Evolutionary conservation across 495 filamentous ascomycete species (phyloP).

Genomic region (Durotheca rogersii): DNA sequence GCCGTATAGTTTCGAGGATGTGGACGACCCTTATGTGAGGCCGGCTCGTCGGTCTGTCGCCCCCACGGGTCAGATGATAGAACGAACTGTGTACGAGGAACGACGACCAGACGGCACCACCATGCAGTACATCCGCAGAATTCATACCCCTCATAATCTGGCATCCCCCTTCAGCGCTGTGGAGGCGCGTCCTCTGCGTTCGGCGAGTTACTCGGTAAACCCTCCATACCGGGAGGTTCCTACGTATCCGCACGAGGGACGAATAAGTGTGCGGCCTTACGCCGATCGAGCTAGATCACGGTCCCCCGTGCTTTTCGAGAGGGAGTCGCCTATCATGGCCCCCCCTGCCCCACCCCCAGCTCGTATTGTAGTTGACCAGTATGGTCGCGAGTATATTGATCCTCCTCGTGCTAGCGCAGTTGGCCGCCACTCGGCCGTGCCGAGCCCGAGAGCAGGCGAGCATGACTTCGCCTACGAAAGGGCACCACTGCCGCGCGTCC

Average conservation of each 20-base stretch:
- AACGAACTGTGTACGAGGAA: conserved; percentile 32
- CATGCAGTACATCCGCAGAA: conserved; percentile 49
- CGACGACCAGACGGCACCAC: conserved; percentile 32
- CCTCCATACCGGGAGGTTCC: conserved; percentile 58
- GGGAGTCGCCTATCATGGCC: conserved; percentile 51
- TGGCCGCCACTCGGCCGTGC: conserved; percentile 46
- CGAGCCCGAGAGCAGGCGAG: conserved; percentile 43
- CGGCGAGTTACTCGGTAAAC: conserved; percentile 64
- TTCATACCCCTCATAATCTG: conserved; percentile 52
- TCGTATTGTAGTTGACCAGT: conserved; percentile 68
- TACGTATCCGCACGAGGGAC: conserved; percentile 36
- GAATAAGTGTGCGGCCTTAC: conserved; percentile 48
- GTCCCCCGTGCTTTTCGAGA: conserved; percentile 57
- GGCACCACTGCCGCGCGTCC: conserved; percentile 47
- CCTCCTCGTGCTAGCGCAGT: conserved; percentile 49
- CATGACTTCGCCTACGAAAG: conserved; percentile 51
- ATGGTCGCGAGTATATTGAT: conserved; percentile 70
- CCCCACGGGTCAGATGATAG: conserved; percentile 23
- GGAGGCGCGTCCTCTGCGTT: conserved; percentile 52
- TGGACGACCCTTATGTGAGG: conserved; percentile 30
- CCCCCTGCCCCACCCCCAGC: conserved; percentile 56
- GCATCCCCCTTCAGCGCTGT: conserved; percentile 44
- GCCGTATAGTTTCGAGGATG: conserved; percentile 24
- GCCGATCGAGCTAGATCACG: conserved; percentile 58
- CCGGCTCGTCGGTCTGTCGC: conserved; percentile 32